Conservation (phyloP, 495 filamentous ascomycete species). For the Neurospora sp. region DNA sequence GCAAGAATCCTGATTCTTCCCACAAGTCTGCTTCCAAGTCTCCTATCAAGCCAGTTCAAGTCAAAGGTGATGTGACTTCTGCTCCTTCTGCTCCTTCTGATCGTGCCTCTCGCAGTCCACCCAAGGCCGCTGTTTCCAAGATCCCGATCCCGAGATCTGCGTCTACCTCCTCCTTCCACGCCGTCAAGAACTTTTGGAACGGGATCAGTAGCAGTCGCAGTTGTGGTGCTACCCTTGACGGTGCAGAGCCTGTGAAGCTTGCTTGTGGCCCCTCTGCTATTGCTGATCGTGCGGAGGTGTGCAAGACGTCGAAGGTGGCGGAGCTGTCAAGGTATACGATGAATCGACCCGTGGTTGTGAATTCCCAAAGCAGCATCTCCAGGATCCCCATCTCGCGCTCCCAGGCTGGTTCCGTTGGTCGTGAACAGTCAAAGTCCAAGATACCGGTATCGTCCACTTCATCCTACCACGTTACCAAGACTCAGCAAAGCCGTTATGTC, state of each 20-base stretch:
- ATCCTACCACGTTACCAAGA: not conserved
- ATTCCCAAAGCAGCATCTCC: not conserved
- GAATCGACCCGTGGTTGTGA: fast-evolving
- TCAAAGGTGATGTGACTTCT: not conserved
- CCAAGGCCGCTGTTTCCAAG: not conserved
- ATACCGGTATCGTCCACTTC: not conserved
- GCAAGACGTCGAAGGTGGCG: not conserved
- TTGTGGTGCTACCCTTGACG: not conserved
- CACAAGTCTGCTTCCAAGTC: not conserved
- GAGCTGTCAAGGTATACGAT: not conserved
- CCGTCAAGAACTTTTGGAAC: not conserved
- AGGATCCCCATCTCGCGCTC: not conserved
- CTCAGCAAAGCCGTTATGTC: not conserved
- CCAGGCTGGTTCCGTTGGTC: not conserved
- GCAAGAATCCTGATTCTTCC: not conserved
- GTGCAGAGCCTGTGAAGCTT: fast-evolving
- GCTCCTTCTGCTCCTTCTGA: not conserved
- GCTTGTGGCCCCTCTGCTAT: not conserved
- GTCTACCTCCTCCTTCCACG: not conserved
- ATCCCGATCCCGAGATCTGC: not conserved
- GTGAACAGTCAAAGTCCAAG: not conserved
- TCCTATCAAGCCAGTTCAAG: not conserved
- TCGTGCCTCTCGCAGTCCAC: not conserved
- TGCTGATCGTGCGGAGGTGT: fast-evolving
- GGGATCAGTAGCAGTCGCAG: not conserved